These are phyloP conservation scores for Biscutella laevigata DNA, from an alignment of 441 rosid species.

Conservation along the genomic window DNA sequence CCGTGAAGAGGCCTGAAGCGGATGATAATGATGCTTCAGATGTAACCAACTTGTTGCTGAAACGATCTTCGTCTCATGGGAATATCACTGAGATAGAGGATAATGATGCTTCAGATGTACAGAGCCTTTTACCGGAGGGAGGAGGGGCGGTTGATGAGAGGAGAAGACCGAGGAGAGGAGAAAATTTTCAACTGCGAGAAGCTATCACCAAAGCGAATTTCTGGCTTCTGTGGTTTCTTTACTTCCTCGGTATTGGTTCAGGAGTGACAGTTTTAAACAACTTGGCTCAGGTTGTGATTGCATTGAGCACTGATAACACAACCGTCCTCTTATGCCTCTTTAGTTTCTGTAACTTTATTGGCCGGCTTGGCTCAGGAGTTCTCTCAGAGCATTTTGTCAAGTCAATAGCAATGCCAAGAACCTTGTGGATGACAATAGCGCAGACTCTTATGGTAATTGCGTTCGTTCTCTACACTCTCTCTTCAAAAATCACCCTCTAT, in stretches of 20 bases:
- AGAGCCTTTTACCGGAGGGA: slow-evolving; percentile 60
- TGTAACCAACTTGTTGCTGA: slow-evolving; percentile 45
- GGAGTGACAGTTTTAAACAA: slow-evolving; percentile 80
- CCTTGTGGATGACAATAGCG: slow-evolving; percentile 58
- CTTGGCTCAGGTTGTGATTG: slow-evolving; percentile 74
- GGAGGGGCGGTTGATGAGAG: slow-evolving; percentile 66
- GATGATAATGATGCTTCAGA: no score
- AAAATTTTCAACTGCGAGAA: slow-evolving; percentile 58
- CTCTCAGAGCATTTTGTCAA: slow-evolving; percentile 82
- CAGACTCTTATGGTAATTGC: slow-evolving; percentile 43
- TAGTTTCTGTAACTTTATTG: slow-evolving; percentile 73
- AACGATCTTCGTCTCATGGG: slow-evolving; percentile 53
- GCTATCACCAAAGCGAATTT: slow-evolving; percentile 71
- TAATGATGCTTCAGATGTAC: slow-evolving; percentile 38
- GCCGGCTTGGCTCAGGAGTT: slow-evolving; percentile 64
- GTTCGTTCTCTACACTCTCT: slow-evolving; percentile 48
- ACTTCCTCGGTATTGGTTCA: slow-evolving; percentile 75
- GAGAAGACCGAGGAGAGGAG: slow-evolving; percentile 68
- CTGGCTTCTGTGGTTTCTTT: slow-evolving; percentile 78
- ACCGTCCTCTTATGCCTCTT: slow-evolving; percentile 51
- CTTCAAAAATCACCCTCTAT: slow-evolving; percentile 42
- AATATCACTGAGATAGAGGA: slow-evolving; percentile 40
- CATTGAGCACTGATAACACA: slow-evolving; percentile 48
- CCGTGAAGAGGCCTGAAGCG: no score
- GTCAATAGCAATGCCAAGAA: slow-evolving; percentile 39